These are phyloP conservation scores for Hanseniaspora mollemarum DNA, from an alignment of 805 yeast genomes.

Conservation along the genomic window DNA sequence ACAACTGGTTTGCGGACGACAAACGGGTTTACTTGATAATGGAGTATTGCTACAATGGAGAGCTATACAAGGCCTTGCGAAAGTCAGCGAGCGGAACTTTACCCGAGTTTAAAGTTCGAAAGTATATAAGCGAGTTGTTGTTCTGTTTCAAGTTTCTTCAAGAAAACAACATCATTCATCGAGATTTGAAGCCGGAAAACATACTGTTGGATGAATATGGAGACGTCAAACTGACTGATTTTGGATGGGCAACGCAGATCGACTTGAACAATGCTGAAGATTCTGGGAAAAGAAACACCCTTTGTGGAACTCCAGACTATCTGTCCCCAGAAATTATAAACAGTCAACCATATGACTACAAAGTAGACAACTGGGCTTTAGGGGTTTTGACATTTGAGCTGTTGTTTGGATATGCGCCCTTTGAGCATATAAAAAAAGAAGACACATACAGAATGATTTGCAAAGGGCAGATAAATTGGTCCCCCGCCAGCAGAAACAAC, in stretches of 20 bases:
- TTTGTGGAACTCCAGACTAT: conserved; percentile 93
- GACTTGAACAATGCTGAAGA: conserved; percentile 35
- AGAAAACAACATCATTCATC: conserved; percentile 66
- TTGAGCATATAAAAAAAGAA: conserved; percentile 68
- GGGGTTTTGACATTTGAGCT: conserved; percentile 82
- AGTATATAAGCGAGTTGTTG: conserved; percentile 73
- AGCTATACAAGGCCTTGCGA: conserved; percentile 63
- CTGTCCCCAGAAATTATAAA: conserved; percentile 93
- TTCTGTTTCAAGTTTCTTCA: conserved; percentile 70
- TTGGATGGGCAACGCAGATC: conserved; percentile 77
- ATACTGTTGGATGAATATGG: conserved; percentile 68
- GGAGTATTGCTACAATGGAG: conserved; percentile 80
- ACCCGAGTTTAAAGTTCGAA: conserved; percentile 60
- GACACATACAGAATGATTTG: conserved; percentile 73
- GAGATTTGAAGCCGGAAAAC: conserved; percentile 93
- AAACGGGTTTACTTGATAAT: conserved; percentile 70
- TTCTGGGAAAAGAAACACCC: conserved; percentile 52
- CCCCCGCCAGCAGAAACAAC: conserved; percentile 33
- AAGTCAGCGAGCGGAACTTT: conserved; percentile 47
- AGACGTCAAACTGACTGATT: conserved; percentile 74
- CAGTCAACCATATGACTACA: conserved; percentile 61
- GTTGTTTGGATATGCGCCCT: conserved; percentile 81
- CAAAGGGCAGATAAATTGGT: conserved; percentile 63
- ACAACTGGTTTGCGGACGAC: conserved; percentile 75
- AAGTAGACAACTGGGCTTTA: conserved; percentile 85